These are phyloP conservation scores for Takashimella tepidaria DNA, from an alignment of 1,284 basidiomycete genomes.

Conservation along the genomic window DNA sequence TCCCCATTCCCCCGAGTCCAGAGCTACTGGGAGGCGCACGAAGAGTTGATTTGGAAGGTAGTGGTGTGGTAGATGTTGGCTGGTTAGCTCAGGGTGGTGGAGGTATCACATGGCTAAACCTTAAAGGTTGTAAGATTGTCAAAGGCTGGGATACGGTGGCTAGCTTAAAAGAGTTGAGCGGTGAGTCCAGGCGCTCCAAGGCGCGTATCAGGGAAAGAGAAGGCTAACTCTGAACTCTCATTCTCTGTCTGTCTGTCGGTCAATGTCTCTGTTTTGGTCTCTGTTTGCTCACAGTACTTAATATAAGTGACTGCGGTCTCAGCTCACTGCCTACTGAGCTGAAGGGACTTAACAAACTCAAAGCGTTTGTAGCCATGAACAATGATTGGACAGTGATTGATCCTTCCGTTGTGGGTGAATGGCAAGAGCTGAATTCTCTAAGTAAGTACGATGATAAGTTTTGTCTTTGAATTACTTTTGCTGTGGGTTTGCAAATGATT, in stretches of 20 bases:
- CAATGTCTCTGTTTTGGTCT: too few relatives aligned
- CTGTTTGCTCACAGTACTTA: constrained; percentile 35
- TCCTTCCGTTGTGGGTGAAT: constrained; percentile 22
- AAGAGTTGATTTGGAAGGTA: constrained; percentile 37
- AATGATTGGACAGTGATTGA: constrained; percentile 38
- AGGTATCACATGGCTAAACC: constrained; percentile 38
- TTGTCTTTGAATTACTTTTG: too few relatives aligned
- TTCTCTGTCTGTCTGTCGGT: too few relatives aligned
- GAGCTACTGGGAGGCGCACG: constrained; percentile 27
- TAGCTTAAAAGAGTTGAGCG: constrained; percentile 27
- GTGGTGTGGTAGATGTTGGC: constrained; percentile 29
- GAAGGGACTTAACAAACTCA: constrained; percentile 26
- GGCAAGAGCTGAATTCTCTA: constrained; percentile 42
- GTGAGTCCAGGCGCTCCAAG: constrained; percentile 17
- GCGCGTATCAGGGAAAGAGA: too few relatives aligned
- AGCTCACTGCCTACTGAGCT: constrained; percentile 24
- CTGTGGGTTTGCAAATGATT: too few relatives aligned
- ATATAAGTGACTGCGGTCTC: constrained; percentile 35
- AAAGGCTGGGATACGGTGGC: constrained; percentile 39
- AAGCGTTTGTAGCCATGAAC: constrained; percentile 43
- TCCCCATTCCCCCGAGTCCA: constrained; percentile 28
- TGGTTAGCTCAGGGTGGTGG: constrained; percentile 29
- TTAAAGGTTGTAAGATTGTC: constrained; percentile 33
- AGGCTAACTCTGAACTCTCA: too few relatives aligned
- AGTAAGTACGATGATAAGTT: too few relatives aligned